These are phyloP conservation scores for Globisporangium ultimum DNA, from an alignment of 352 stramenopile genomes.

Conservation along the genomic window DNA sequence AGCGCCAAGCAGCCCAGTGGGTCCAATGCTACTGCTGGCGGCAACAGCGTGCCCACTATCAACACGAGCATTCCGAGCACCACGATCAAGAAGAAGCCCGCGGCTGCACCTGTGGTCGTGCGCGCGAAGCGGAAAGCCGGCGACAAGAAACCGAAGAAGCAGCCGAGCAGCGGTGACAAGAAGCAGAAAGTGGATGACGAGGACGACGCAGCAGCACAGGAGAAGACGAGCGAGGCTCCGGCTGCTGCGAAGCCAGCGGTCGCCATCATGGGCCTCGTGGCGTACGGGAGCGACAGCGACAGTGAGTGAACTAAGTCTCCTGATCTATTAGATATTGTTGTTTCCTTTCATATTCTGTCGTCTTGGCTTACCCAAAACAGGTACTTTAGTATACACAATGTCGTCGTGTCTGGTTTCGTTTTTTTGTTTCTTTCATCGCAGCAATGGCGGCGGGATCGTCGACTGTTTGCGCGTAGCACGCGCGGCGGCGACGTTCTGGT, in stretches of 20 bases:
- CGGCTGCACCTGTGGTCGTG: slow-evolving; percentile 29
- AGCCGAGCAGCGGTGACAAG: slow-evolving; percentile 14
- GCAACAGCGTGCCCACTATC: slow-evolving; percentile 14
- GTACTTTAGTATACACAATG: neutral
- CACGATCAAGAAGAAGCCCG: slow-evolving; percentile 18
- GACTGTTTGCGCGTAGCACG: slow-evolving; percentile 19
- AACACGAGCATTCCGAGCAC: slow-evolving; percentile 16
- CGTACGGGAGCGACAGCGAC: slow-evolving; percentile 72
- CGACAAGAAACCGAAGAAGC: slow-evolving; percentile 4
- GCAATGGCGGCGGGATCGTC: slow-evolving; percentile 16
- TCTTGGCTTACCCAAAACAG: neutral
- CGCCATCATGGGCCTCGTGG: slow-evolving; percentile 38
- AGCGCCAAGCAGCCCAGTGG: neutral
- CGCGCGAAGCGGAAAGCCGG: slow-evolving; percentile 50
- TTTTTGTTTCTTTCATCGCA: slow-evolving; percentile 12
- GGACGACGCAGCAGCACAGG: neutral
- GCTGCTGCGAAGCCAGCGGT: slow-evolving; percentile 9
- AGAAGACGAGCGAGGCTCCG: slow-evolving; percentile 14
- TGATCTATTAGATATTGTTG: neutral
- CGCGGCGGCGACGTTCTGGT: slow-evolving; percentile 20
- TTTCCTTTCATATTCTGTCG: neutral
- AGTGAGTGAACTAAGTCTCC: slow-evolving; percentile 15
- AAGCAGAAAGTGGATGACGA: slow-evolving; percentile 16
- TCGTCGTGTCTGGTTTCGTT: neutral
- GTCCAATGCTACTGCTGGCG: neutral